Conservation (phyloP, 495 filamentous ascomycete species). For the Penicillium robsamsonii region DNA sequence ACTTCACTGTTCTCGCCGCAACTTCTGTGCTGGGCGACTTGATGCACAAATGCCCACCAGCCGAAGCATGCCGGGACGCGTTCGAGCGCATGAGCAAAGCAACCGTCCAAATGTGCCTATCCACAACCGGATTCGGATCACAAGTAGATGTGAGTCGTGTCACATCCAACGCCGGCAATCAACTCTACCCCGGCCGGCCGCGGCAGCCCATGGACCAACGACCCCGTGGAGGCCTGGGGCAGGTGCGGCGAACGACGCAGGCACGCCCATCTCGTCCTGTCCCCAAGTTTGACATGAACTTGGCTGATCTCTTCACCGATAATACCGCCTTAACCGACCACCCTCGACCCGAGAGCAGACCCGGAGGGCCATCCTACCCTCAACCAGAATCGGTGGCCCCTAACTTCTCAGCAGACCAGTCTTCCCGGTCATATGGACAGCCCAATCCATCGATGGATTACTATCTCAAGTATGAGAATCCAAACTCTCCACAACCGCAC, state of each 20-base stretch:
- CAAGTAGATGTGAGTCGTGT: conserved; percentile 37
- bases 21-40: conserved; percentile 80
- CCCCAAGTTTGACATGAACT: conserved; percentile 64
- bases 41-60: conserved; percentile 75
- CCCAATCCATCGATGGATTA: conserved; percentile 42
- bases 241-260: conserved; percentile 28
- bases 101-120: conserved; percentile 86
- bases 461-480: conserved; percentile 37
- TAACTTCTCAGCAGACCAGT: conserved; percentile 27
- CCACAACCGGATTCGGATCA: conserved; percentile 75
- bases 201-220: conserved; percentile 30
- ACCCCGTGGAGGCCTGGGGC: conserved; percentile 24
- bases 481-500: conserved; percentile 30
- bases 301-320: conserved; percentile 51
- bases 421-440: conserved; percentile 28
- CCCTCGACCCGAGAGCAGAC: conserved; percentile 20
- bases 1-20: conserved; percentile 92
- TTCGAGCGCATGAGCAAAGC: conserved; percentile 95
- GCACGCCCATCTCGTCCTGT: conserved; percentile 37
- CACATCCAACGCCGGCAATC: conserved; percentile 16
- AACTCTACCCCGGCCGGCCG: conserved; percentile 21
- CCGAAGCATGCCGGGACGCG: conserved; percentile 84
- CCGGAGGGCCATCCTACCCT: conserved; percentile 19
- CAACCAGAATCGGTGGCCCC: conserved; percentile 29
- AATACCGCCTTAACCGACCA: conserved; percentile 28